Conservation (phyloP, 1,284 basidiomycete genomes). For the Heterobasidion occidentale region DNA sequence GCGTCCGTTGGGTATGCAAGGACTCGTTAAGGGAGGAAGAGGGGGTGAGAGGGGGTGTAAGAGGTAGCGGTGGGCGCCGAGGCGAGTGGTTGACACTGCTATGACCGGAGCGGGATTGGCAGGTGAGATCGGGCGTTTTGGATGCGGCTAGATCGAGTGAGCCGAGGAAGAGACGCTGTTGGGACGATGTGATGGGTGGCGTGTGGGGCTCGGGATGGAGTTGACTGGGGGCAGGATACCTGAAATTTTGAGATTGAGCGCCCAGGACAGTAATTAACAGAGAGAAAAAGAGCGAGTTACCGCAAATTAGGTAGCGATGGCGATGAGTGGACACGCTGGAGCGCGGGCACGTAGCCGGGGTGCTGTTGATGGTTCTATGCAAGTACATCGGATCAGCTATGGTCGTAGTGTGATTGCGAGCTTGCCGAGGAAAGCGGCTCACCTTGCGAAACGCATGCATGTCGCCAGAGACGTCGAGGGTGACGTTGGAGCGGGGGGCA, state of each 20-base stretch:
- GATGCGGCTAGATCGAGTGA: not conserved
- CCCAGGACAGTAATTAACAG: not conserved
- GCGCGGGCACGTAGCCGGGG: not conserved
- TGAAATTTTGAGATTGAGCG: not conserved
- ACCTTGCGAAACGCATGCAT: not conserved
- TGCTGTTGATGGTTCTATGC: not conserved
- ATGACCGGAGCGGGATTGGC: not conserved
- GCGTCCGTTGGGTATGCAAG: slow-evolving; percentile 7
- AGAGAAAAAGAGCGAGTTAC: not conserved
- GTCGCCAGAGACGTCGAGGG: not conserved
- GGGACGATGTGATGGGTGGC: not conserved
- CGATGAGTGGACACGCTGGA: not conserved
- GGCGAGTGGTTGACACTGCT: not conserved
- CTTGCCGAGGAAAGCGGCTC: not conserved
- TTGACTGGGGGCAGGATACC: not conserved
- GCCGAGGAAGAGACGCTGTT: not conserved
- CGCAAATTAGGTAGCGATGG: not conserved
- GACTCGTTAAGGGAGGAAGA: slow-evolving; percentile 33
- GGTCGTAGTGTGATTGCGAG: not conserved
- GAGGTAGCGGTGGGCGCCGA: slow-evolving; percentile 30
- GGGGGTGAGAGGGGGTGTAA: slow-evolving; percentile 52
- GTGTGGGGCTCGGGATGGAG: not conserved
- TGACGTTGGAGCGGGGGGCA: not conserved
- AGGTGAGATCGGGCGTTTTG: not conserved
- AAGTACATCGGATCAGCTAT: not conserved